Evolutionary conservation across 306 rosid species (phyloP).

Genomic region (Lotus japonicus): DNA sequence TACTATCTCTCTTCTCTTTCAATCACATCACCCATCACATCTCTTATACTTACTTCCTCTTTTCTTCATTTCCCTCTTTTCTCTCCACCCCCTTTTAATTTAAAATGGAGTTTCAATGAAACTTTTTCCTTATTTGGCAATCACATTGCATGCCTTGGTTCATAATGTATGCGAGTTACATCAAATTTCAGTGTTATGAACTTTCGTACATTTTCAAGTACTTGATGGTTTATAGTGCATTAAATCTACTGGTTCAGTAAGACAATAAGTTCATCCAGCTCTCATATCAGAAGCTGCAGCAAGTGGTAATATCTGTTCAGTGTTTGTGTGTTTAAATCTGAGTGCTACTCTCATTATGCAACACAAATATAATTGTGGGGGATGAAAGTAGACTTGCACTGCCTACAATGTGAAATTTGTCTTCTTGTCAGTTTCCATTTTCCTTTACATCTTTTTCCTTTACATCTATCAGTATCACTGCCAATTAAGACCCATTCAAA

Average conservation of each 20-base stretch:
- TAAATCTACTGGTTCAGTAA: neutral
- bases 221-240: too few species aligned
- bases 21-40: too few species aligned
- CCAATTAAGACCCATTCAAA: conserved; percentile 3
- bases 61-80: too few species aligned
- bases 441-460: too few species aligned
- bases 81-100: too few species aligned
- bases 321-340: neutral
- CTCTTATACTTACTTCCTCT: too few species aligned
- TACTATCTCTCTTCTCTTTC: too few species aligned
- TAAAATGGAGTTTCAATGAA: too few species aligned
- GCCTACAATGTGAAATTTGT: neutral
- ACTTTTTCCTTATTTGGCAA: too few species aligned
- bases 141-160: neutral
- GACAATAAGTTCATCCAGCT: neutral
- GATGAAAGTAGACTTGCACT: neutral
- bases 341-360: neutral
- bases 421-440: too few species aligned
- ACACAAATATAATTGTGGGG: neutral
- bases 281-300: neutral
- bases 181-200: neutral
- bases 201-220: too few species aligned
- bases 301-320: neutral
- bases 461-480: neutral
- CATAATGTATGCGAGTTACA: neutral